These are phyloP conservation scores for Fusarium sp. DNA, from an alignment of 2,329 filamentous ascomycete species.

Conservation along the genomic window DNA sequence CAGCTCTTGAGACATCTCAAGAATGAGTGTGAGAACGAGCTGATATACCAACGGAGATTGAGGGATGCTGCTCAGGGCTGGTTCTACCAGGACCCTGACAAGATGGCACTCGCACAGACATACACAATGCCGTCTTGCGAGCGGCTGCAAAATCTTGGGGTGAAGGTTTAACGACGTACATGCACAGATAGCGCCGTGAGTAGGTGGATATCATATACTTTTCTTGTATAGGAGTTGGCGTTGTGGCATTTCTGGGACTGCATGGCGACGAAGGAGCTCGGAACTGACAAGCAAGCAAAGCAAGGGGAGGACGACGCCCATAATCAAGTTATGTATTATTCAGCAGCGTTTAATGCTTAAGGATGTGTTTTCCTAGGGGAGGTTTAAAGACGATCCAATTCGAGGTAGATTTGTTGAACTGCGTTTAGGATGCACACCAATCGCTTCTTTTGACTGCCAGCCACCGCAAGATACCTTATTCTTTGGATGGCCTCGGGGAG, in stretches of 20 bases:
- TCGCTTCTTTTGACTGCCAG: constrained; percentile 4
- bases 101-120: constrained; percentile 75
- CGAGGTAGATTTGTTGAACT: background rate
- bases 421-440: background rate
- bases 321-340: constrained; percentile 37
- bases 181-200: background rate
- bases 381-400: background rate
- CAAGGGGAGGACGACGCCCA: constrained; percentile 22
- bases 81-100: constrained; percentile 84
- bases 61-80: constrained; percentile 85
- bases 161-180: constrained; percentile 39
- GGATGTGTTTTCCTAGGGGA: constrained; percentile 2
- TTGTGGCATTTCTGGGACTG: constrained; percentile 44
- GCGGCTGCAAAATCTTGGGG: constrained; percentile 57
- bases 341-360: constrained; percentile 22
- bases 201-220: constrained; percentile 18
- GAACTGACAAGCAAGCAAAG: constrained; percentile 7
- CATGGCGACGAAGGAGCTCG: constrained; percentile 37
- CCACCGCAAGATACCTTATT: background rate
- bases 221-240: constrained; percentile 46
- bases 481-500: background rate
- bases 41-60: constrained; percentile 70
- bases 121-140: constrained; percentile 65
- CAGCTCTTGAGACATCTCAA: constrained; percentile 75
- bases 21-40: constrained; percentile 79